Percentiles rank a stretch among this genome's conserved stretches.
Evolutionary conservation across 495 filamentous ascomycete genomes (phyloP).

Genomic region (Emericellopsis terricola): DNA sequence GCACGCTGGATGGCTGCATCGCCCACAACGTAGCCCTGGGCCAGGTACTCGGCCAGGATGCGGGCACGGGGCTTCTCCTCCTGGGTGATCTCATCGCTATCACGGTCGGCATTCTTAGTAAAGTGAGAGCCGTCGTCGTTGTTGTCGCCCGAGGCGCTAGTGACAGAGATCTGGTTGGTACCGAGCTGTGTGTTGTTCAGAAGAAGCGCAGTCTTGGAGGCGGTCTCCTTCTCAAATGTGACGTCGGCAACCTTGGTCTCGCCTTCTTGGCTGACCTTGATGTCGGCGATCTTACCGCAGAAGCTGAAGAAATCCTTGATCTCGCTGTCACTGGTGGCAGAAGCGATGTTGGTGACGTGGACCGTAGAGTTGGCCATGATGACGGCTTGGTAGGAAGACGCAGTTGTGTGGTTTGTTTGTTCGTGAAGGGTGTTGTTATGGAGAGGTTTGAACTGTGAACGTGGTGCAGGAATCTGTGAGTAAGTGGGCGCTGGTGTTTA

Average conservation of each 20-base stretch:
- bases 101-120: constrained; percentile 27
- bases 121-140: constrained; percentile 31
- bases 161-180: constrained; percentile 59
- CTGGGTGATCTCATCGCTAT: constrained; percentile 57
- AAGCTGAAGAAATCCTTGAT: constrained; percentile 96
- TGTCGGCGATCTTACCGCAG: constrained; percentile 82
- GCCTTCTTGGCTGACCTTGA: constrained; percentile 56
- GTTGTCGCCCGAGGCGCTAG: constrained; percentile 42
- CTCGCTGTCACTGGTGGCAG: constrained; percentile 69
- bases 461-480: too few species aligned
- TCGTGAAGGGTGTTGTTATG: background rate
- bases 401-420: background rate
- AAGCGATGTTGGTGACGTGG: constrained; percentile 63
- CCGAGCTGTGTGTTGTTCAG: constrained; percentile 92
- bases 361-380: constrained; percentile 15
- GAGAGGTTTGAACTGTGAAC: too few species aligned
- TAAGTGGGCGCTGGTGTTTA: too few species aligned
- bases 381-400: background rate
- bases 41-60: constrained; percentile 89
- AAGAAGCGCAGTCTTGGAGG: constrained; percentile 88
- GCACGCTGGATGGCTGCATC: constrained; percentile 72
- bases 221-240: constrained; percentile 89
- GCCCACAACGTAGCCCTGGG: constrained; percentile 76
- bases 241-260: constrained; percentile 66
- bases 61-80: constrained; percentile 90